These are phyloP conservation scores for Thuidium tamariscinum DNA, from an alignment of 225 moss, liverwort and hornwort species.

Conservation along the genomic window DNA sequence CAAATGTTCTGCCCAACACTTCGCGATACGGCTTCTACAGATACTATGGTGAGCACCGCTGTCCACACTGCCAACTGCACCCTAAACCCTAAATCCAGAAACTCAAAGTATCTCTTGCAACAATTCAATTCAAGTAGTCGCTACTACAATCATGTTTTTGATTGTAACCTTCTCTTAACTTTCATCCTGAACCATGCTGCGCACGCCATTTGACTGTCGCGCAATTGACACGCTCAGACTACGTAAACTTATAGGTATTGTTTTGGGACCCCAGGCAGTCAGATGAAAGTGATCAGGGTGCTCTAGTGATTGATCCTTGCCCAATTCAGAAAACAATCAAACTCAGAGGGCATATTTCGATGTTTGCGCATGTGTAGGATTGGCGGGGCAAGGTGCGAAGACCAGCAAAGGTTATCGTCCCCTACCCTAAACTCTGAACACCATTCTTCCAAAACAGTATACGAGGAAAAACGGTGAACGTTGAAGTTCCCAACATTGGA, in stretches of 20 bases:
- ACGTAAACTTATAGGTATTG: background rate
- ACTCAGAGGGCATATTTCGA: background rate
- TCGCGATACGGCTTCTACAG: slow-evolving; percentile 33
- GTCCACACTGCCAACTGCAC: background rate
- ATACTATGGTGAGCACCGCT: slow-evolving; percentile 21
- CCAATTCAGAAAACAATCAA: background rate
- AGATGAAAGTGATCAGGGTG: background rate
- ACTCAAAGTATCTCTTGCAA: background rate
- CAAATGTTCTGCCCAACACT: slow-evolving; percentile 33
- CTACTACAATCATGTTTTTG: too few species aligned
- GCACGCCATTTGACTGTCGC: background rate
- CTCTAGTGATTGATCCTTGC: background rate
- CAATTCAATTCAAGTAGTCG: background rate
- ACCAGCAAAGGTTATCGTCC: slow-evolving; percentile 17
- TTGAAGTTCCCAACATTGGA: background rate
- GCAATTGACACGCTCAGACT: background rate
- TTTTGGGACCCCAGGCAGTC: background rate
- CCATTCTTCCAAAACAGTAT: background rate
- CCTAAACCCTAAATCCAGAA: background rate
- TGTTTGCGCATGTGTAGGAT: background rate
- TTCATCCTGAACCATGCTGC: background rate
- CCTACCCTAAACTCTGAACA: background rate
- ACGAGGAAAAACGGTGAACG: background rate
- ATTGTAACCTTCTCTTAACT: background rate
- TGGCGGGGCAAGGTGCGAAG: slow-evolving; percentile 32